A percentile compares a stretch with the other conserved stretches of the same genome.
Evolutionary conservation across 2,329 filamentous ascomycete species (phyloP).

Genomic region (Colletotrichum sp.): DNA sequence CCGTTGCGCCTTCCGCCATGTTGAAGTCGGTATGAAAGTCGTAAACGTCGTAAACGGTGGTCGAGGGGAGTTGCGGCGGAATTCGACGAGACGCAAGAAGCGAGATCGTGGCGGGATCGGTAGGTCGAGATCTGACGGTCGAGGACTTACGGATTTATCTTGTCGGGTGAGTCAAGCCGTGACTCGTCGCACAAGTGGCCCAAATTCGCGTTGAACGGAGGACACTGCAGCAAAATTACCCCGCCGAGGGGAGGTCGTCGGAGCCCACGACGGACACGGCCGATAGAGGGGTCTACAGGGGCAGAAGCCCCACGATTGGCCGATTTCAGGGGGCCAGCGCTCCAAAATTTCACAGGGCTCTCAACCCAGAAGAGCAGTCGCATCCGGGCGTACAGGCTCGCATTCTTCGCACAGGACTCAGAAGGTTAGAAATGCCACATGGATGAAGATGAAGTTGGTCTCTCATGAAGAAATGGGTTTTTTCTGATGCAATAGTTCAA

Average conservation of each 20-base stretch:
- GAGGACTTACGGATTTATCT: neutral
- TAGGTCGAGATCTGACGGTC: neutral
- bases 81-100: neutral
- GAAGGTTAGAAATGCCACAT: neutral
- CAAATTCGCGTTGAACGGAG: neutral
- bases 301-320: conserved; percentile 8
- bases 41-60: neutral
- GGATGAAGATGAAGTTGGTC: neutral
- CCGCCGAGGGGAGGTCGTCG: conserved; percentile 23
- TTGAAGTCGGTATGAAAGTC: neutral
- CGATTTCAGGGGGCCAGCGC: neutral
- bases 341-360: conserved; percentile 10
- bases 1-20: conserved; percentile 38
- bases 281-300: conserved; percentile 21
- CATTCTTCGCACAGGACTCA: neutral
- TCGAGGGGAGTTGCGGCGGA: neutral
- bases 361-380: conserved; percentile 4
- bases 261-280: conserved; percentile 5
- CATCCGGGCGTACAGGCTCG: neutral
- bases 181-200: conserved; percentile 8
- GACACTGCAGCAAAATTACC: conserved; percentile 18
- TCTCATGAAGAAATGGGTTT: too few relatives aligned
- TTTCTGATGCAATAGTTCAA: too few relatives aligned
- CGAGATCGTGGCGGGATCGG: neutral
- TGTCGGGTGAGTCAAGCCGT: conserved; percentile 13